Conservation (phyloP, 768 basidiomycete species). For the Serendipita sp. region DNA sequence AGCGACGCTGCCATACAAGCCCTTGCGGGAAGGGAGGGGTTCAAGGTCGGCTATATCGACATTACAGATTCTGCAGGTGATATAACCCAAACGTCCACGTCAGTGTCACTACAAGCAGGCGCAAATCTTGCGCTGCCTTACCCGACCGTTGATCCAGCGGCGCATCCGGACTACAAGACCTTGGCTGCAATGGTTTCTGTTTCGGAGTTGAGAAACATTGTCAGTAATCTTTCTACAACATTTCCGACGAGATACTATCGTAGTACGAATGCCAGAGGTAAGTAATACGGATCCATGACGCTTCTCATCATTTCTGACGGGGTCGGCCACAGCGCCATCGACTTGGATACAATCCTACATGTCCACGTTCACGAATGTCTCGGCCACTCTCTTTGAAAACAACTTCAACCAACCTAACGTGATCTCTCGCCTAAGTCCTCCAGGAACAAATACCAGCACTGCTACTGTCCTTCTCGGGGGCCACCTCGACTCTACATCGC, state of each 20-base stretch:
- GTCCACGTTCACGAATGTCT: not conserved
- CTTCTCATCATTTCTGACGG: not conserved
- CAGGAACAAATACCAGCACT: not conserved
- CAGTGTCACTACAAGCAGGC: not conserved
- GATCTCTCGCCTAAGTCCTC: not conserved
- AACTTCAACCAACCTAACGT: conserved; percentile 8
- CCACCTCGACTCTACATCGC: conserved; percentile 5
- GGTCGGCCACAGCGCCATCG: not conserved
- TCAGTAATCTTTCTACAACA: conserved; percentile 1
- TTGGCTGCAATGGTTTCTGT: not conserved
- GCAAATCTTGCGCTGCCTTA: not conserved
- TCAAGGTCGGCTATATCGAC: not conserved
- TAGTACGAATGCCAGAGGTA: not conserved
- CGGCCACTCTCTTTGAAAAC: conserved; percentile 4
- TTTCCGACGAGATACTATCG: conserved; percentile 7
- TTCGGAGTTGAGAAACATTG: not conserved
- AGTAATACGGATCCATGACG: not conserved
- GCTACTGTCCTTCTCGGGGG: conserved; percentile 1
- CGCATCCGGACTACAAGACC: conserved; percentile 2
- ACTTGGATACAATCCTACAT: conserved; percentile 4
- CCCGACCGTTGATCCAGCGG: not conserved
- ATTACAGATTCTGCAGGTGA: not conserved
- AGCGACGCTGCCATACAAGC: not conserved
- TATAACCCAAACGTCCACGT: not conserved
- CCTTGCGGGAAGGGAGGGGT: not conserved